phyloP scores from a whole-genome alignment of 257 asterid genomes.

The Solanum paucissectum region DNA sequence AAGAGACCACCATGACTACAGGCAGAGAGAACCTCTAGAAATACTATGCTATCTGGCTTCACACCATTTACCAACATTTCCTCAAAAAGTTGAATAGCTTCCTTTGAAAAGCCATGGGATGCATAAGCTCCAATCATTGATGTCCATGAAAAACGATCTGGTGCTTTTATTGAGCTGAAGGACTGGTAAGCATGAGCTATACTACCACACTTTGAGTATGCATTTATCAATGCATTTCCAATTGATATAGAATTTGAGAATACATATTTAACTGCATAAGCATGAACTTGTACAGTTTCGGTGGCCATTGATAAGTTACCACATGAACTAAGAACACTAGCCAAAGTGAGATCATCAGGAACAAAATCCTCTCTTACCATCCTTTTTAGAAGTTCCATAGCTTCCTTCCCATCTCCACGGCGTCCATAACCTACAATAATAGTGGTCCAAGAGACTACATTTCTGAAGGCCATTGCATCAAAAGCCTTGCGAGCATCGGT shows the following conservation, averaged over 20 bases:
- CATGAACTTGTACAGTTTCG: slow-evolving; percentile 19
- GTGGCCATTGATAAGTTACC: slow-evolving; percentile 9
- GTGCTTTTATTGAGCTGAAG: slow-evolving; percentile 15
- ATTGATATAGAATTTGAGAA: slow-evolving; percentile 8
- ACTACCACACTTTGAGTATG: slow-evolving; percentile 25
- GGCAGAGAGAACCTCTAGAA: slow-evolving; percentile 29
- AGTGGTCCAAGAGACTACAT: slow-evolving; percentile 27
- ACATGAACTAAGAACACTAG: slow-evolving; percentile 28
- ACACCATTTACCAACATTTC: slow-evolving; percentile 15
- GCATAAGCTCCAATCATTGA: slow-evolving; percentile 29
- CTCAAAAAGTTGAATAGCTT: slow-evolving; percentile 15
- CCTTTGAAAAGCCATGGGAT: slow-evolving; percentile 22
- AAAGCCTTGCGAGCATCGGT: slow-evolving; percentile 17
- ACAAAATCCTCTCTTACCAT: slow-evolving; percentile 15
- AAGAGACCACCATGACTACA: slow-evolving; percentile 28
- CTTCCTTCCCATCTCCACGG: slow-evolving; percentile 15
- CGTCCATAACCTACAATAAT: slow-evolving; percentile 29
- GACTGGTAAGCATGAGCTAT: slow-evolving; percentile 8
- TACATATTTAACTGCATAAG: slow-evolving; percentile 11
- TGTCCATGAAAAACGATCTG: slow-evolving; percentile 27
- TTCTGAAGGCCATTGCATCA: slow-evolving; percentile 17
- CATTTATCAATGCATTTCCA: slow-evolving; percentile 18
- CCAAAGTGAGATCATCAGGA: slow-evolving; percentile 24
- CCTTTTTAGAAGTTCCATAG: slow-evolving; percentile 10
- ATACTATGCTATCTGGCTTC: slow-evolving; percentile 21